Evolutionary conservation across 2,329 filamentous ascomycete genomes (phyloP).

Genomic region (Aphanocladium album): DNA sequence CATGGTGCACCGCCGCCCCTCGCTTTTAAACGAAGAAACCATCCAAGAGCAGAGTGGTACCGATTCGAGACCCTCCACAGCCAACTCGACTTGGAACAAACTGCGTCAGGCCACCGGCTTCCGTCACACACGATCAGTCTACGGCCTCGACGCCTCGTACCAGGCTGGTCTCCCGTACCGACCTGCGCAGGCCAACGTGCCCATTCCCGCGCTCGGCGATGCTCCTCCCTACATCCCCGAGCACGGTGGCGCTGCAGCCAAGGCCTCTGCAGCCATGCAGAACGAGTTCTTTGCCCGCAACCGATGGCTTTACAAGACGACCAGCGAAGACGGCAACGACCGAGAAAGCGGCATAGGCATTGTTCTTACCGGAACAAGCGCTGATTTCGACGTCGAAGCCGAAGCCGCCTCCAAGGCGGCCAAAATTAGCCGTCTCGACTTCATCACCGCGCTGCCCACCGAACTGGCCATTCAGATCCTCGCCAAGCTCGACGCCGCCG

Average conservation of each 20-base stretch:
- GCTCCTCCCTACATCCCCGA: conserved; percentile 57
- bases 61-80: conserved; percentile 37
- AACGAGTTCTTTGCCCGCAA: conserved; percentile 44
- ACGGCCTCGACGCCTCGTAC: conserved; percentile 34
- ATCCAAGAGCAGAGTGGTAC: conserved; percentile 23
- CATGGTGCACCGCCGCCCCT: conserved; percentile 46
- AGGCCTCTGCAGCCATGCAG: conserved; percentile 55
- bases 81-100: conserved; percentile 46
- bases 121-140: conserved; percentile 42
- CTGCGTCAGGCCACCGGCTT: conserved; percentile 48
- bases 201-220: conserved; percentile 44
- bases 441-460: conserved; percentile 48
- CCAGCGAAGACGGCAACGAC: conserved; percentile 47
- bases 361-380: conserved; percentile 40
- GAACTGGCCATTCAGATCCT: conserved; percentile 58
- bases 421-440: conserved; percentile 52
- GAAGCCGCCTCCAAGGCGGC: conserved; percentile 29
- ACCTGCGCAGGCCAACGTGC: conserved; percentile 26
- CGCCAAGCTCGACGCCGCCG: conserved; percentile 48
- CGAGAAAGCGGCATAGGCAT: conserved; percentile 62
- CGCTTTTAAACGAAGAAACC: conserved; percentile 30
- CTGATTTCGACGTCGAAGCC: conserved; percentile 33
- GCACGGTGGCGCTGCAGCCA: conserved; percentile 56
- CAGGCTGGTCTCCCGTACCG: conserved; percentile 21
- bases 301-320: conserved; percentile 36